Evolutionary conservation across 1,284 basidiomycete species (phyloP), one percentile per base, ranked within the genome.

Genomic region (Sporisorium reilianum): DNA sequence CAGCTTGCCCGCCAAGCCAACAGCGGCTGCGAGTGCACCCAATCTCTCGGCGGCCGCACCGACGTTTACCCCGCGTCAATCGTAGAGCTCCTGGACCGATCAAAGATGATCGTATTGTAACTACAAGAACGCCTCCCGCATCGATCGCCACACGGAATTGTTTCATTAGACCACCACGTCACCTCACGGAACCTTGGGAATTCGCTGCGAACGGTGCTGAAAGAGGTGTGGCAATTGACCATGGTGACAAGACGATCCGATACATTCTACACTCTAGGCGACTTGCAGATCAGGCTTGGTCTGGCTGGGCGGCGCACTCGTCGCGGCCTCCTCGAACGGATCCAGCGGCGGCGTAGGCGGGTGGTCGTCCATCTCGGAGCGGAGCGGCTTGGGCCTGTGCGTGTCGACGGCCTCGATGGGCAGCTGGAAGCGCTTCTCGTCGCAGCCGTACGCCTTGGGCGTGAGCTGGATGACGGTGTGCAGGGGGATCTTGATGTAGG

Each of bases 381-480:
- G n/a, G 10, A 67, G 40, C 22, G 82, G 82, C 49, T 80, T 81
- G 20, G 75, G 79, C 18, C 82, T 66, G 40, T 84, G 82, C 5
- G 82, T 84, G 54, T 84, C 79, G 3, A 84, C 82, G 2, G 83
- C 83, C 56, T 83, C 80, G 44, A 84, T 84, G n/a, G 83, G 83
- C 32, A 83, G 61, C 45, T 77, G 75, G 70, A 78, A 94, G 88
- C 97, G 89, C 85, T 96, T 95, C 85, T 99, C 97, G 85, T 97
- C 94, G 87, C 96, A 99, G 22, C 97, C 97, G 84, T 99, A 99
- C 1, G 97, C 97, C 84, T 94, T 95, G 2, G 97, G 97, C 0
- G 96, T 98, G 56, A 99, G 78, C 86, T 98, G 97, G 86, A 99
- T 97, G 34, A 99, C 92, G 0, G 96, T 99, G 85, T 99, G 97